Base-by-base conservation (phyloP, 1,139 yeast genomes). In the Candida pseudoviswanathii region DNA sequence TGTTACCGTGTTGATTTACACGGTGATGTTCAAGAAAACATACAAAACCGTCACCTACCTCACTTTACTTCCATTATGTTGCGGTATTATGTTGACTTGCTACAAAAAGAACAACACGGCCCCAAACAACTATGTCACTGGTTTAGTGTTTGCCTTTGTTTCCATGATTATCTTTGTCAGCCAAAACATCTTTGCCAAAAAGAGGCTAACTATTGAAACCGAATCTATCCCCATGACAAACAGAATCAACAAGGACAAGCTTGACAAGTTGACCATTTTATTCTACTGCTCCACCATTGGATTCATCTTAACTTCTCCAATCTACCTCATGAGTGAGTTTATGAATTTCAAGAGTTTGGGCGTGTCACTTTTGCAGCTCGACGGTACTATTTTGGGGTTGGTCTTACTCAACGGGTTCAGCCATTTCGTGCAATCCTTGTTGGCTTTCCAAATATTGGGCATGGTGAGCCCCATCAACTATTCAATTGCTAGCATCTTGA, bases 161-260 rank as follows among this genome's bases (percentile, higher is more conserved):
- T 89, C 96, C 16, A 88, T 92, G 84, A 62, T 89, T 42, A 89
- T 91, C 46, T 92, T 92, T 70, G 98, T 92, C 16, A 77, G 90
- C 11, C 98, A 92, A 64, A 92, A 92, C 67, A 89, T 92, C 58
- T 91, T 89, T 70, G 94, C 97, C 45, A 92, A 92, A 66, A 84
- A 82, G 57, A 81, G 90, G 51, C 72, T 92, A 50, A 89, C 97
- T 3, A 58, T 64, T 43, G 70, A 65, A 32, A 43, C 47, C 29
- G 32, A 41, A 36, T 21, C 50, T 3, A 43, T 48, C 31, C 55
- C 54, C 30, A 36, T 48, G 21, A 25, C 43, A 2, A 42, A 46
- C 11, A 43, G 16, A 34, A 43, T 26, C 63, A 42, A 42, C 21
- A 33, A 65, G 48, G 75, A 68, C 56, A 84, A 83, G 62, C 70